phyloP scores from a whole-genome alignment of 768 basidiomycete genomes.

The Basidioascus undulatus region DNA sequence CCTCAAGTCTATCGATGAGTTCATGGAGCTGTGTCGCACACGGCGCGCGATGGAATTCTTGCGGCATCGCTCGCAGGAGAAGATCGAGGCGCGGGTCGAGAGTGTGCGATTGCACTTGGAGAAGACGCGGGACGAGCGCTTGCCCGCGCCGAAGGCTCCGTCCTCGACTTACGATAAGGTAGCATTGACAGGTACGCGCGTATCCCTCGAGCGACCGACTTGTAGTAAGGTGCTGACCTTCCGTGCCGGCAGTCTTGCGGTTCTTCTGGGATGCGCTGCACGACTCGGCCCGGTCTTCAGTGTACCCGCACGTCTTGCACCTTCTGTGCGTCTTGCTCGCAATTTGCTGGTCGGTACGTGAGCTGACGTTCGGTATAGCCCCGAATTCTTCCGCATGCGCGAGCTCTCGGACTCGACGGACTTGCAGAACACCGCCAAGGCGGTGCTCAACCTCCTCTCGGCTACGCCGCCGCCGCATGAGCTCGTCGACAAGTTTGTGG shows the following conservation, averaged over 20 bases:
- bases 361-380: conserved; percentile 7
- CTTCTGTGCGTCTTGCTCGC: conserved; percentile 4
- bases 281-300: conserved; percentile 2
- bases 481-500: no score
- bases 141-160: conserved; percentile 52
- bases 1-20: conserved; percentile 39
- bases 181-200: conserved; percentile 13
- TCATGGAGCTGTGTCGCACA: conserved; percentile 34
- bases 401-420: conserved; percentile 20
- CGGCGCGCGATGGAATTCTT: conserved; percentile 39
- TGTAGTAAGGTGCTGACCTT: background rate
- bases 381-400: conserved; percentile 19
- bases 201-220: background rate
- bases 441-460: no score
- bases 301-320: conserved; percentile 12
- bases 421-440: conserved; percentile 15
- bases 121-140: conserved; percentile 41
- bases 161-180: conserved; percentile 68
- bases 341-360: background rate
- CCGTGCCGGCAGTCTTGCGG: background rate
- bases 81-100: conserved; percentile 35
- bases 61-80: conserved; percentile 32
- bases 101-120: no score
- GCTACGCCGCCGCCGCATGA: no score
- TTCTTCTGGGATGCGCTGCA: background rate